These are phyloP conservation scores for Pseudopyrenochaeta lycopersici DNA, from an alignment of 2,329 filamentous ascomycete species.

Conservation along the genomic window DNA sequence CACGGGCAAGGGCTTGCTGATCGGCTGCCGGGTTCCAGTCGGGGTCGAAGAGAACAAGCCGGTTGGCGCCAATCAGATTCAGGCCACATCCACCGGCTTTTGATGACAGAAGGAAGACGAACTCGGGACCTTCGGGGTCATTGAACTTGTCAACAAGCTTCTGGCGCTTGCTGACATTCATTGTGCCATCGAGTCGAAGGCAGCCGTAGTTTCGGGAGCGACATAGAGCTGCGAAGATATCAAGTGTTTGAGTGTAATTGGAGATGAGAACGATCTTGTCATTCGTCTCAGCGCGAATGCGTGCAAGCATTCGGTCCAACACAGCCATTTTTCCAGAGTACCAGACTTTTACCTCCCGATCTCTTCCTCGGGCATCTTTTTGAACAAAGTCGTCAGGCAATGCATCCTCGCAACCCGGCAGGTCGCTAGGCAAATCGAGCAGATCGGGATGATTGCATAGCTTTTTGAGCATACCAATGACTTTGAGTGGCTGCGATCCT, in stretches of 20 bases:
- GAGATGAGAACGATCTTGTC: slow-evolving; percentile 99
- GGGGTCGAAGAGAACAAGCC: slow-evolving; percentile 94
- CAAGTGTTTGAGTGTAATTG: slow-evolving; percentile 96
- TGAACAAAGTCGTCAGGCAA: slow-evolving; percentile 89
- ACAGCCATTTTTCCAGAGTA: slow-evolving; percentile 99
- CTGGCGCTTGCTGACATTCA: slow-evolving; percentile 97
- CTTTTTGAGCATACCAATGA: slow-evolving; percentile 96
- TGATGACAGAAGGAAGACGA: slow-evolving; percentile 93
- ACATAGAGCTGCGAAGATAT: slow-evolving; percentile 92
- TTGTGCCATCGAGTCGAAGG: slow-evolving; percentile 91
- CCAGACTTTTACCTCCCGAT: slow-evolving; percentile 92
- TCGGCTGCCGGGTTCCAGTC: slow-evolving; percentile 97
- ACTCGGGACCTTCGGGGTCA: slow-evolving; percentile 86
- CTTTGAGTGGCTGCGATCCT: slow-evolving; percentile 94
- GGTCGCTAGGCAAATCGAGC: slow-evolving; percentile 80
- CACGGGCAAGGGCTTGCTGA: slow-evolving; percentile 94
- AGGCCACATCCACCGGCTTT: slow-evolving; percentile 97
- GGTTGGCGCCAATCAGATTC: slow-evolving; percentile 93
- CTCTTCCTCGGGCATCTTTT: slow-evolving; percentile 85
- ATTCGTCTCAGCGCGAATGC: slow-evolving; percentile 94
- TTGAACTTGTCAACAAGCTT: slow-evolving; percentile 99
- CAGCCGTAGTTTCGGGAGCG: slow-evolving; percentile 84
- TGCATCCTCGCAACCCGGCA: slow-evolving; percentile 84
- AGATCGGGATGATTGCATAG: slow-evolving; percentile 98
- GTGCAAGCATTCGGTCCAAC: slow-evolving; percentile 95